phyloP scores from a whole-genome alignment of 805 yeast species.

The Saccharomycopsis sp. region DNA sequence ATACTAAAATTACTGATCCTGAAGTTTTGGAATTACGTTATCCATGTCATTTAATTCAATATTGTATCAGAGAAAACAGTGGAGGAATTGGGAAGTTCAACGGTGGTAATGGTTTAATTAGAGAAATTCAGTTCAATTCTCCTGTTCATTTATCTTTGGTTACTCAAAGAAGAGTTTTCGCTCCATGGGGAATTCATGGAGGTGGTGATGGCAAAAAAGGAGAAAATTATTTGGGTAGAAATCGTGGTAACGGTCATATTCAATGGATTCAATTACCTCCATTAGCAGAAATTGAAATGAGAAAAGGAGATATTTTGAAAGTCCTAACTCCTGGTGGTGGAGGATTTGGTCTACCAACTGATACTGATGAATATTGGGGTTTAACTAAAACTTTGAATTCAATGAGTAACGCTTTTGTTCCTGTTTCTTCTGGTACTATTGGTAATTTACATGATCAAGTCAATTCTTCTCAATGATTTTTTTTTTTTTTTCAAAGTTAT shows the following conservation, averaged over 20 bases:
- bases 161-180: constrained; percentile 74
- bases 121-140: constrained; percentile 73
- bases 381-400: constrained; percentile 1
- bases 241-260: constrained; percentile 27
- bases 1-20: constrained; percentile 85
- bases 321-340: constrained; percentile 84
- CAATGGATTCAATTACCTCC: constrained; percentile 31
- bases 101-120: constrained; percentile 82
- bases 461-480: constrained; percentile 2
- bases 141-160: constrained; percentile 69
- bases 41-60: constrained; percentile 69
- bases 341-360: constrained; percentile 45
- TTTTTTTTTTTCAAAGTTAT: background rate
- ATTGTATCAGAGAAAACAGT: constrained; percentile 58
- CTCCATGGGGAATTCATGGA: constrained; percentile 82
- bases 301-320: constrained; percentile 54
- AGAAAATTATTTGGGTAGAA: constrained; percentile 40
- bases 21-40: constrained; percentile 83
- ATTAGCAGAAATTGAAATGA: constrained; percentile 62
- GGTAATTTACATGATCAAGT: constrained; percentile 1
- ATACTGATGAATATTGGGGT: constrained; percentile 4
- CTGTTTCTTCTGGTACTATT: constrained; percentile 1
- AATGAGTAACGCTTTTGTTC: background rate
- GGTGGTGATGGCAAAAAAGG: constrained; percentile 76
- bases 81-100: constrained; percentile 68